phyloP scores from a whole-genome alignment of 2,329 filamentous ascomycete genomes.

The Cytospora piceicola region DNA sequence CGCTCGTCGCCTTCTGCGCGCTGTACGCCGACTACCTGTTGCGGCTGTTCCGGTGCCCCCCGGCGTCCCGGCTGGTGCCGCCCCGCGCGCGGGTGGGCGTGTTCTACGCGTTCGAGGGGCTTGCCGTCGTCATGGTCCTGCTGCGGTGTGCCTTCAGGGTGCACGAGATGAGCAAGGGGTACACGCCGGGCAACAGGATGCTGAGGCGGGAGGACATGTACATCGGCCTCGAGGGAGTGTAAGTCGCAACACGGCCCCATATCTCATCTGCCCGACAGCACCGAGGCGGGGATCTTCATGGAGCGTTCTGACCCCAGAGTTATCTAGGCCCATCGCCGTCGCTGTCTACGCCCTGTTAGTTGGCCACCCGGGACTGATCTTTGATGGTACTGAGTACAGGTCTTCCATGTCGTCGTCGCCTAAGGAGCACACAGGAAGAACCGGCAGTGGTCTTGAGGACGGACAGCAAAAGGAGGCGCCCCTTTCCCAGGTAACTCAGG shows the following conservation, averaged over 20 bases:
- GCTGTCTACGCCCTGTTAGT: slow-evolving; percentile 19
- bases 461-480: background rate
- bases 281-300: background rate
- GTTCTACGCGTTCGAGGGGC: slow-evolving; percentile 56
- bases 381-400: background rate
- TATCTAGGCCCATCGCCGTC: slow-evolving; percentile 17
- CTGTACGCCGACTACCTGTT: slow-evolving; percentile 54
- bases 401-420: background rate
- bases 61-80: slow-evolving; percentile 2
- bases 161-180: slow-evolving; percentile 67
- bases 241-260: slow-evolving; percentile 1
- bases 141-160: slow-evolving; percentile 66
- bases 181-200: slow-evolving; percentile 56
- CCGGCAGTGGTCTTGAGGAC: background rate
- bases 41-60: slow-evolving; percentile 42
- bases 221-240: slow-evolving; percentile 30
- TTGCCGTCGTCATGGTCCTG: slow-evolving; percentile 63
- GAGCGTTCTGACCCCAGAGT: background rate
- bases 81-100: slow-evolving; percentile 43
- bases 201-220: slow-evolving; percentile 29
- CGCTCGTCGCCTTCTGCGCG: slow-evolving; percentile 56
- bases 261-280: background rate
- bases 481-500: background rate
- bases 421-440: slow-evolving; percentile 10
- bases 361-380: slow-evolving; percentile 29